Percentiles rank a stretch among this genome's conserved stretches.
These are phyloP conservation scores for Podaxis mareebaensis DNA, from an alignment of 768 basidiomycete species.

Conservation along the genomic window DNA sequence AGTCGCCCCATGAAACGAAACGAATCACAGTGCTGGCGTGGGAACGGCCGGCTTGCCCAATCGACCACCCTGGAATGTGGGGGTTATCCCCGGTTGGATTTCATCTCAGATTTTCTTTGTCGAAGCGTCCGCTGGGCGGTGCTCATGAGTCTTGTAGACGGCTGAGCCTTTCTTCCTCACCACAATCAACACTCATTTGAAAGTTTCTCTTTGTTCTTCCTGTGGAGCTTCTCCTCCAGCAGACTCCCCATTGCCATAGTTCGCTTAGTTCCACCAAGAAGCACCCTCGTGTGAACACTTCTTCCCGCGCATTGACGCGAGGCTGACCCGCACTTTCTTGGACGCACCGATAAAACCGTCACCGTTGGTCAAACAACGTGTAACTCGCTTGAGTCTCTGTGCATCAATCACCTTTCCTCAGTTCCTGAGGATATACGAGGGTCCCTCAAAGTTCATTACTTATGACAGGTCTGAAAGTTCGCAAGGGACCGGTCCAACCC, in stretches of 20 bases:
- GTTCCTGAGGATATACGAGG: not conserved
- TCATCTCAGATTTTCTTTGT: not conserved
- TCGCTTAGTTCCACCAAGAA: conserved; percentile 5
- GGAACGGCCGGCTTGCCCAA: not conserved
- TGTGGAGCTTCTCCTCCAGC: not conserved
- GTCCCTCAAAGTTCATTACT: not conserved
- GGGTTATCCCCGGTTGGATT: not conserved
- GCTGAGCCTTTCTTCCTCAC: not conserved
- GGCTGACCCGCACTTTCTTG: not conserved
- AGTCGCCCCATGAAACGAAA: not conserved
- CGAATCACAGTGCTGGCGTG: not conserved
- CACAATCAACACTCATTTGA: not conserved
- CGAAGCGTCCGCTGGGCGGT: not conserved
- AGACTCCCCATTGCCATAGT: not conserved
- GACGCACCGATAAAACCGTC: not conserved
- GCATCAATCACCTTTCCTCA: not conserved
- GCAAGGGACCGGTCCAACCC: not conserved
- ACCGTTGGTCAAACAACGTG: not conserved
- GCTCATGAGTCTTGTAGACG: not conserved
- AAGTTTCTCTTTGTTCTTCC: not conserved
- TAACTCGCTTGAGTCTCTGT: not conserved
- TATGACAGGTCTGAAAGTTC: not conserved
- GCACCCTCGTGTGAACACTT: not conserved
- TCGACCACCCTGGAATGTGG: not conserved
- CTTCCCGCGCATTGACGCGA: not conserved